These are phyloP conservation scores for Calocybe gangraenosa DNA, from an alignment of 768 basidiomycete species.

Conservation along the genomic window DNA sequence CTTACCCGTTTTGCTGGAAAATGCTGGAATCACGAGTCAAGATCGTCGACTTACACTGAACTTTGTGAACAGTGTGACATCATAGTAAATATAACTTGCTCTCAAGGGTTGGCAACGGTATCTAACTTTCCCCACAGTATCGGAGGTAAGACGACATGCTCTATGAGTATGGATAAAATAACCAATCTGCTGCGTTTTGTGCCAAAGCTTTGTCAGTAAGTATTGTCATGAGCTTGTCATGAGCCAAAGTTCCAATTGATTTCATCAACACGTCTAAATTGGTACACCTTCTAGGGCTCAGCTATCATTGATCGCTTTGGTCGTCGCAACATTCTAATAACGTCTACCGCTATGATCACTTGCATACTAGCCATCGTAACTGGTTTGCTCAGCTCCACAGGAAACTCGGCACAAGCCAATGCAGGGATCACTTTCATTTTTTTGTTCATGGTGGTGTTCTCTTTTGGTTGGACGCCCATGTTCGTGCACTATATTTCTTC, in stretches of 20 bases:
- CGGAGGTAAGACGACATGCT: conserved; percentile 28
- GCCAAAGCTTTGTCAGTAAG: conserved; percentile 25
- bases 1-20: conserved; percentile 40
- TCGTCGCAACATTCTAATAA: conserved; percentile 39
- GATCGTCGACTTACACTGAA: conserved; percentile 39
- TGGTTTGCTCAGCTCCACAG: conserved; percentile 36
- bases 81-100: conserved; percentile 29
- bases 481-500: conserved; percentile 16
- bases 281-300: conserved; percentile 29
- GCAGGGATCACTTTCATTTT: conserved; percentile 51
- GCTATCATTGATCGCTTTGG: conserved; percentile 46
- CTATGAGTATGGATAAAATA: not conserved
- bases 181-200: not conserved
- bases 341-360: conserved; percentile 32
- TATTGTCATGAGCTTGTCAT: too few species aligned
- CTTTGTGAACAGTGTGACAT: conserved; percentile 50
- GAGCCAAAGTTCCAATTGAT: too few species aligned
- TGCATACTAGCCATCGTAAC: conserved; percentile 42
- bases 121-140: conserved; percentile 20
- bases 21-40: conserved; percentile 42
- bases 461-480: conserved; percentile 56
- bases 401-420: conserved; percentile 33
- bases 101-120: not conserved
- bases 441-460: conserved; percentile 49
- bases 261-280: not conserved